Evolutionary conservation across 176 grass and related monocot genomes (phyloP), one percentile per base, ranked within the genome.

Genomic region (Triticum monococcum): DNA sequence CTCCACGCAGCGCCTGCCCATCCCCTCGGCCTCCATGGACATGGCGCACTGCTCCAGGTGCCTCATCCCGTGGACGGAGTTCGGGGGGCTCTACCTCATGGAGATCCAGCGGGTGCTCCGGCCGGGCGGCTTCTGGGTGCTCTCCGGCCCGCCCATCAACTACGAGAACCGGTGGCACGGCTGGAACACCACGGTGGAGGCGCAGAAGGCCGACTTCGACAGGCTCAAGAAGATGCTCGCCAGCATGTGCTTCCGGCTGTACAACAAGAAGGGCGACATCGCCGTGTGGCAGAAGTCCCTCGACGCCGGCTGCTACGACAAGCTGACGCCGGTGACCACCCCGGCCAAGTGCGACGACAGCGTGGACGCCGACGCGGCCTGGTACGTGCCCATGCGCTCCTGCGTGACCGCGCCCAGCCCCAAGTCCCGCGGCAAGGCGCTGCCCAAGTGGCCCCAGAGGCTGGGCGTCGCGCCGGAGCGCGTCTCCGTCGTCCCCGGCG

Each of bases 121-220:
- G 7, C 96, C 96, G 0, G 96, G 96, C 1, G 96, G 96, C 1
- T 95, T 94, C 79, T 98, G 93, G 93, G 93, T 92, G 88, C 91
- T 95, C 71, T 98, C 96, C 33, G 96, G 93, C 68, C 93, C 96
- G 87, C 96, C 96, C 68, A 12, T 98, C 79, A 98, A 98, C 91
- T 98, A 98, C 78, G 91, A 95, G 87, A 95, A 95, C 78, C 90
- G 90, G 4, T 98, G 96, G 96, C 91, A 91, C 77, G 96, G 96
- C 1, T 98, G 96, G 96, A 98, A 98, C 86, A 98, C 96, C 52
- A 98, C 96, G 18, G 88, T 26, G 12, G 84, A 90, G 65, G 91
- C 92, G 79, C 96, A 98, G 89, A 98, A 94, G 86, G 76, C 88
- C 30, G 90, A 98, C 63, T 48, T 92, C 7, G 91, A 98, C 64